phyloP scores from a whole-genome alignment of 2,329 filamentous ascomycete species.

The Leptographium lundbergii region DNA sequence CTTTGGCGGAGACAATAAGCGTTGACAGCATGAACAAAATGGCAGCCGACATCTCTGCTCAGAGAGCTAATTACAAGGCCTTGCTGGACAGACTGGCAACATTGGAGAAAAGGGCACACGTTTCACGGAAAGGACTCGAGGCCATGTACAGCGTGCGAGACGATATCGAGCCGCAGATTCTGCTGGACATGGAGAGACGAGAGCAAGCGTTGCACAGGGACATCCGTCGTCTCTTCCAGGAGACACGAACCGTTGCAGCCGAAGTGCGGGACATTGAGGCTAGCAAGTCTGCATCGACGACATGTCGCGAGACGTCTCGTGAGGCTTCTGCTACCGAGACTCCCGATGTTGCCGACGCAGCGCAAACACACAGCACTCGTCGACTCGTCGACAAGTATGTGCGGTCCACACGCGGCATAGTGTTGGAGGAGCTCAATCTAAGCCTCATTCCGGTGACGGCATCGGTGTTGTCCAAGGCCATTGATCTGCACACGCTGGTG shows the following conservation, averaged over 20 bases:
- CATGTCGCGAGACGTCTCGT: background rate
- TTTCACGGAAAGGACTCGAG: constrained; percentile 8
- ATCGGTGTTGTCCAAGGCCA: constrained; percentile 39
- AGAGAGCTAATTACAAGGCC: constrained; percentile 21
- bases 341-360: background rate
- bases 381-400: constrained; percentile 29
- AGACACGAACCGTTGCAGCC: constrained; percentile 23
- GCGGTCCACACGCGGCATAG: constrained; percentile 43
- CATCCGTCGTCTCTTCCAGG: constrained; percentile 20
- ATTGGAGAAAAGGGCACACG: constrained; percentile 19
- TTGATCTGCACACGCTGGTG: constrained; percentile 44
- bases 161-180: constrained; percentile 1
- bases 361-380: background rate
- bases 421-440: constrained; percentile 40
- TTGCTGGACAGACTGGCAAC: constrained; percentile 20
- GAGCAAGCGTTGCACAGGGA: constrained; percentile 18
- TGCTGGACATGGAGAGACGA: constrained; percentile 18
- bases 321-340: background rate
- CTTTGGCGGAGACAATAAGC: too few species aligned
- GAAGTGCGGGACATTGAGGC: constrained; percentile 21
- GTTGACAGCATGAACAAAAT: constrained; percentile 8
- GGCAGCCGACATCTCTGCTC: constrained; percentile 15
- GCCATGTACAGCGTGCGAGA: constrained; percentile 18
- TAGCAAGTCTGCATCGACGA: background rate
- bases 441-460: constrained; percentile 49